A percentile compares a stretch with the other conserved stretches of the same genome.
phyloP scores from a whole-genome alignment of 2,329 filamentous ascomycete genomes.

The Fusarium xyrophilum region DNA sequence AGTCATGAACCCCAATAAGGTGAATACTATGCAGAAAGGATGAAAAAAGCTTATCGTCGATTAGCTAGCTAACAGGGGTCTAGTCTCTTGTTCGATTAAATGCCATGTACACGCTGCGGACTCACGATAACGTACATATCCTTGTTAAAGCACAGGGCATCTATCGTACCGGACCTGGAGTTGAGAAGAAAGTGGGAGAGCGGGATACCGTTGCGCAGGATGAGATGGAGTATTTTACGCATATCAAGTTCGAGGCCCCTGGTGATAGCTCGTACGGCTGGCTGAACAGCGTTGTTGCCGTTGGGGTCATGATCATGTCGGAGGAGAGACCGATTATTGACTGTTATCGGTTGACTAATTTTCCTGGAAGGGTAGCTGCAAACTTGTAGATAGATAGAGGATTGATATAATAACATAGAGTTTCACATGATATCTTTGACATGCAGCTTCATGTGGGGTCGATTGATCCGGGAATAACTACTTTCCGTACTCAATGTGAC shows the following conservation, averaged over 20 bases:
- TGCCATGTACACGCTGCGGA: constrained; percentile 29
- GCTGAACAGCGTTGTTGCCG: constrained; percentile 27
- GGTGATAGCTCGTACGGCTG: constrained; percentile 21
- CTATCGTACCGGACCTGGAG: constrained; percentile 26
- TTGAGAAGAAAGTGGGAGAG: background rate
- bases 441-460: background rate
- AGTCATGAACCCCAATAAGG: constrained; percentile 26
- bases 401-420: background rate
- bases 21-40: background rate
- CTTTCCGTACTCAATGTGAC: background rate
- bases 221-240: constrained; percentile 33
- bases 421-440: background rate
- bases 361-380: constrained; percentile 13
- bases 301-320: constrained; percentile 32
- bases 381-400: background rate
- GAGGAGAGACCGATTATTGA: constrained; percentile 30
- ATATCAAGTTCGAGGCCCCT: constrained; percentile 28
- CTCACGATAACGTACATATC: constrained; percentile 23
- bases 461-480: background rate
- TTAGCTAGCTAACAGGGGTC: background rate
- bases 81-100: constrained; percentile 23
- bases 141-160: constrained; percentile 31
- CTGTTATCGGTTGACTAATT: constrained; percentile 35
- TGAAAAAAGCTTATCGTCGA: background rate
- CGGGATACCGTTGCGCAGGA: constrained; percentile 27